A percentile compares a stretch with the other conserved stretches of the same genome.
Conservation (phyloP, 2,329 filamentous ascomycete genomes). For the Orbilia javanica region DNA sequence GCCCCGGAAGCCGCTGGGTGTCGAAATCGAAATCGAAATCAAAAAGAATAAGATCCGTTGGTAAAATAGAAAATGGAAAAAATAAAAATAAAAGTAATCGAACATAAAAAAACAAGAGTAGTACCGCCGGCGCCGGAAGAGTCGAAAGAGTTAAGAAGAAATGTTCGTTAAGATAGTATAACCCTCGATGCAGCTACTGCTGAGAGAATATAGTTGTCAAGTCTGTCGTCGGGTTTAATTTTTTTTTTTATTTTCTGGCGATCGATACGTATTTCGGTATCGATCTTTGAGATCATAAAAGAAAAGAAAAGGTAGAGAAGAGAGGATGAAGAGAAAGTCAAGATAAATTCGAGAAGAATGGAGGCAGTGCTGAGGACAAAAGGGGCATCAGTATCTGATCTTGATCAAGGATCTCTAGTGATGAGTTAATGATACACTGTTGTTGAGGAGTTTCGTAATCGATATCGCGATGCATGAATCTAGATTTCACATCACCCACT, state of each 20-base stretch:
- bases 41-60: background rate
- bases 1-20: background rate
- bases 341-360: background rate
- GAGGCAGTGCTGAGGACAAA: background rate
- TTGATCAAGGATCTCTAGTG: conserved; percentile 20
- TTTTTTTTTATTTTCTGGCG: conserved; percentile 35
- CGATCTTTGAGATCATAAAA: conserved; percentile 2
- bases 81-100: background rate
- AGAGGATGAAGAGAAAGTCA: background rate
- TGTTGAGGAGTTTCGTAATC: background rate
- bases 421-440: conserved; percentile 12
- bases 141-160: background rate
- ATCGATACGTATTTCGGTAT: conserved; percentile 24
- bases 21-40: background rate
- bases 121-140: conserved; percentile 16
- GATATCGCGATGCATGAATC: background rate
- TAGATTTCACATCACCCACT: conserved; percentile 3
- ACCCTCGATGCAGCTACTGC: background rate
- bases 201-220: conserved; percentile 10
- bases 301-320: background rate
- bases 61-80: background rate
- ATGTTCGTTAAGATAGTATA: conserved; percentile 4
- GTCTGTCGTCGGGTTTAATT: conserved; percentile 50
- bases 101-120: conserved; percentile 9
- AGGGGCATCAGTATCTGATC: conserved; percentile 34